Evolutionary conservation across 495 filamentous ascomycete species (phyloP).

Genomic region (Penicillium pancosmium): DNA sequence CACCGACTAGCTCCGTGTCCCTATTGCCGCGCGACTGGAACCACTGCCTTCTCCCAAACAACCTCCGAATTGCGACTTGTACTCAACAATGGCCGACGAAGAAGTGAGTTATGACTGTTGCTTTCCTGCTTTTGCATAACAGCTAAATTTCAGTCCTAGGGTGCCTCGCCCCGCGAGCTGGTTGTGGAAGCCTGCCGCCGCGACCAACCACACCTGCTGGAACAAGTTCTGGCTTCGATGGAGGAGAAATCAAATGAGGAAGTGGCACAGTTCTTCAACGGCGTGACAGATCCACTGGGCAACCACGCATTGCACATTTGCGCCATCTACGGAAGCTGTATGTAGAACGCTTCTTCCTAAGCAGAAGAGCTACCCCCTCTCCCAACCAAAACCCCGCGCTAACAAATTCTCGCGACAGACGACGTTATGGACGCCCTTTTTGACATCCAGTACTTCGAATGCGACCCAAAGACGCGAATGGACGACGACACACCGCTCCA

Average conservation of each 20-base stretch:
- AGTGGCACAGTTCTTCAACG: slow-evolving; percentile 77
- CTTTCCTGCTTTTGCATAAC: slow-evolving; percentile 5
- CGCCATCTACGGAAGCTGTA: slow-evolving; percentile 83
- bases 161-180: slow-evolving; percentile 81
- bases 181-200: slow-evolving; percentile 92
- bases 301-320: slow-evolving; percentile 89
- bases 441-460: slow-evolving; percentile 93
- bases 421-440: slow-evolving; percentile 90
- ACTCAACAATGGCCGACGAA: slow-evolving; percentile 44
- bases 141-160: slow-evolving; percentile 52
- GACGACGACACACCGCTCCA: slow-evolving; percentile 93
- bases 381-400: not conserved
- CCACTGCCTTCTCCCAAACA: not conserved
- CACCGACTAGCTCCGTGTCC: slow-evolving; percentile 11
- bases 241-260: slow-evolving; percentile 51
- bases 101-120: slow-evolving; percentile 33
- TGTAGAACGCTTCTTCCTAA: slow-evolving; percentile 30
- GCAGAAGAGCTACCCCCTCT: not conserved
- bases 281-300: slow-evolving; percentile 78
- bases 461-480: slow-evolving; percentile 78
- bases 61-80: slow-evolving; percentile 5
- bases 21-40: slow-evolving; percentile 15
- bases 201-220: slow-evolving; percentile 84
- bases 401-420: slow-evolving; percentile 50
- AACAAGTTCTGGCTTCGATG: slow-evolving; percentile 53